A percentile compares a stretch with the other conserved stretches of the same genome.
phyloP scores from a whole-genome alignment of 106 monocot genomes.

The Apostasia ramifera region DNA sequence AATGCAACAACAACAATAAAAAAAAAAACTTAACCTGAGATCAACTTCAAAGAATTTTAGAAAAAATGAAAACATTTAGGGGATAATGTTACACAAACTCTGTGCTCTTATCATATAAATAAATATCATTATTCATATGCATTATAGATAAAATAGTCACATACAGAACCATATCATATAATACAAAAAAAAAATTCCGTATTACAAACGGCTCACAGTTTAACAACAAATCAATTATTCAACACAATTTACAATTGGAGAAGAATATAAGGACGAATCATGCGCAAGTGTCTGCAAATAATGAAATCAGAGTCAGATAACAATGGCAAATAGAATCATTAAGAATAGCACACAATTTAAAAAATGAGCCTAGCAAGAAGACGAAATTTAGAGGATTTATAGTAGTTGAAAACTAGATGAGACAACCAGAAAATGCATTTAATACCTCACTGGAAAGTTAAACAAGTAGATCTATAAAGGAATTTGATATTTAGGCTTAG shows the following conservation, averaged over 20 bases:
- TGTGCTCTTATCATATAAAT: neutral
- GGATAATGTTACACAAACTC: too few relatives aligned
- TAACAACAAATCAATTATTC: neutral
- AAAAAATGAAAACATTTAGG: too few relatives aligned
- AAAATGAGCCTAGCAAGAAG: too few relatives aligned
- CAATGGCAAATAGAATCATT: too few relatives aligned
- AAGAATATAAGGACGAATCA: slow-evolving; percentile 34
- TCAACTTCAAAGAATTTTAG: too few relatives aligned
- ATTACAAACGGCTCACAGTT: neutral
- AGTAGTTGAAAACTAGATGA: too few relatives aligned
- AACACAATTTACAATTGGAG: slow-evolving; percentile 19
- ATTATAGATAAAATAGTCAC: neutral
- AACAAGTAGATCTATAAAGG: neutral
- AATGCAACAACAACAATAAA: too few relatives aligned
- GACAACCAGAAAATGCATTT: too few relatives aligned
- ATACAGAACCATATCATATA: neutral
- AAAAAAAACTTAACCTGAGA: too few relatives aligned
- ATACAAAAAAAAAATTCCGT: neutral
- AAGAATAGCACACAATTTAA: too few relatives aligned
- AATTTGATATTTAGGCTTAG: neutral
- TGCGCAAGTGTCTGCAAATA: slow-evolving; percentile 50
- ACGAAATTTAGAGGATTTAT: too few relatives aligned
- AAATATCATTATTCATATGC: neutral
- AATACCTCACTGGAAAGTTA: too few relatives aligned
- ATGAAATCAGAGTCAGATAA: neutral